Evolutionary conservation across 306 rosid species (phyloP).

Genomic region (Alnus rubra): DNA sequence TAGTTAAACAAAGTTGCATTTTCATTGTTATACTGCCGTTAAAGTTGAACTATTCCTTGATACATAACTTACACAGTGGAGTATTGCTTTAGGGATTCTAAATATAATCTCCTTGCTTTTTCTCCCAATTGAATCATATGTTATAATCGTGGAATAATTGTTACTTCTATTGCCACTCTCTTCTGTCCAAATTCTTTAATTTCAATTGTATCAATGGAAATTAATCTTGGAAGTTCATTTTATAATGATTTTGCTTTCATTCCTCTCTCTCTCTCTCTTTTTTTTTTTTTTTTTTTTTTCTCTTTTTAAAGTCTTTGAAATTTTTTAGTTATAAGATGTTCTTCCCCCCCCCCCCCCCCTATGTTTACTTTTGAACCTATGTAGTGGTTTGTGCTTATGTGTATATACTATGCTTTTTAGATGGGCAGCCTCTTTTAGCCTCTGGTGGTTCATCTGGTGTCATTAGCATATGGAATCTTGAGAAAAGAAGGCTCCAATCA

Average conservation of each 20-base stretch:
- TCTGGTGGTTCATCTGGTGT: slow-evolving; percentile 99
- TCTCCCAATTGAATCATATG: neutral
- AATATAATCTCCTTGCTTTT: neutral
- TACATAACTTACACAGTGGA: neutral
- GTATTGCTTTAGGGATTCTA: neutral
- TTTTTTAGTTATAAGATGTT: neutral
- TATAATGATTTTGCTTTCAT: neutral
- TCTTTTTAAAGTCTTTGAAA: neutral
- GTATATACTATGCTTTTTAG: slow-evolving; percentile 40
- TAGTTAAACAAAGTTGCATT: neutral
- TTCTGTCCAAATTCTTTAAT: neutral
- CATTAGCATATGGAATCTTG: slow-evolving; percentile 95
- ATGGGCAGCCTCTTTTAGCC: slow-evolving; percentile 94
- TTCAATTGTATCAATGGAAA: neutral
- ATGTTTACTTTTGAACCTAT: neutral
- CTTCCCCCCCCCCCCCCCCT: neutral
- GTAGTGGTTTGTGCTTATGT: slow-evolving; percentile 17
- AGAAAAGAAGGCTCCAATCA: slow-evolving; percentile 90
- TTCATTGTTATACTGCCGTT: neutral
- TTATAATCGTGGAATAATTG: neutral
- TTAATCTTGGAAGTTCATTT: neutral
- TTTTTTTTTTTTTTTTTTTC: too few relatives aligned
- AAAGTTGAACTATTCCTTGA: neutral
- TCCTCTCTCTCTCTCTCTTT: too few relatives aligned
- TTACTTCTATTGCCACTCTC: neutral